Percentiles rank a stretch among this genome's conserved stretches.
Evolutionary conservation across 2,329 filamentous ascomycete genomes (phyloP).

Genomic region (Dryadomyces sulphureus): DNA sequence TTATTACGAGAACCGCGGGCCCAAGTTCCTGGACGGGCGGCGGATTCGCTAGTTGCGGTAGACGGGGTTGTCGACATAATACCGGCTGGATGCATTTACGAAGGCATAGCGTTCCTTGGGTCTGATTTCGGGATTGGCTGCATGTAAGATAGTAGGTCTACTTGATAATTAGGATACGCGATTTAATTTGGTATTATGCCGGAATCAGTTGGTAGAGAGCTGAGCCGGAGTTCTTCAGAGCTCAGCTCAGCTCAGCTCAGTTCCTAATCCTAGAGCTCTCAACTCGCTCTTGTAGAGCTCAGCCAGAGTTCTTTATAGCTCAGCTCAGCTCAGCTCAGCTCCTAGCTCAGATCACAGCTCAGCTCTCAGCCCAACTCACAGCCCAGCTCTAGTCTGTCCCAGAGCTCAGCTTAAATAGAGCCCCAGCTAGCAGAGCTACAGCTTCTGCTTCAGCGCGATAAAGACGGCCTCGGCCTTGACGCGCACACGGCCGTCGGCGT

Average conservation of each 20-base stretch:
- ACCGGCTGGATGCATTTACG: slow-evolving; percentile 4
- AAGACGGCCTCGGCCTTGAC: slow-evolving; percentile 40
- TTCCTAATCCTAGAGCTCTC: too few relatives aligned
- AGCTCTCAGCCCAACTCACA: too few relatives aligned
- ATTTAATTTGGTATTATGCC: too few relatives aligned
- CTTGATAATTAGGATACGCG: not conserved
- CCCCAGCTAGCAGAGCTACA: slow-evolving; percentile 5
- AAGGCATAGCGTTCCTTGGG: slow-evolving; percentile 10
- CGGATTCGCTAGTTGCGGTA: slow-evolving; percentile 19
- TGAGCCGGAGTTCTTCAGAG: too few relatives aligned
- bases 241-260: too few relatives aligned
- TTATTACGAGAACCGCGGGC: slow-evolving; percentile 35
- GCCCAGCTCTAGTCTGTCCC: not conserved
- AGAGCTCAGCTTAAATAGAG: not conserved
- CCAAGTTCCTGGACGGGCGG: slow-evolving; percentile 41
- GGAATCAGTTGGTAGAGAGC: too few relatives aligned
- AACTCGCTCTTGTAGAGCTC: too few relatives aligned
- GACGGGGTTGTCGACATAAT: not conserved
- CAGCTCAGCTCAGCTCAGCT: too few relatives aligned
- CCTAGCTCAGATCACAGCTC: too few relatives aligned
- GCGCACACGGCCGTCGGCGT: slow-evolving; percentile 29
- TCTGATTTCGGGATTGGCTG: not conserved
- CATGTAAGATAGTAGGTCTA: not conserved
- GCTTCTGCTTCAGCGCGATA: slow-evolving; percentile 7
- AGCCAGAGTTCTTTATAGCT: too few relatives aligned